A percentile compares a stretch with the other conserved stretches of the same genome.
Evolutionary conservation across 2,329 filamentous ascomycete genomes (phyloP).

Genomic region (Escovopsis weberi): DNA sequence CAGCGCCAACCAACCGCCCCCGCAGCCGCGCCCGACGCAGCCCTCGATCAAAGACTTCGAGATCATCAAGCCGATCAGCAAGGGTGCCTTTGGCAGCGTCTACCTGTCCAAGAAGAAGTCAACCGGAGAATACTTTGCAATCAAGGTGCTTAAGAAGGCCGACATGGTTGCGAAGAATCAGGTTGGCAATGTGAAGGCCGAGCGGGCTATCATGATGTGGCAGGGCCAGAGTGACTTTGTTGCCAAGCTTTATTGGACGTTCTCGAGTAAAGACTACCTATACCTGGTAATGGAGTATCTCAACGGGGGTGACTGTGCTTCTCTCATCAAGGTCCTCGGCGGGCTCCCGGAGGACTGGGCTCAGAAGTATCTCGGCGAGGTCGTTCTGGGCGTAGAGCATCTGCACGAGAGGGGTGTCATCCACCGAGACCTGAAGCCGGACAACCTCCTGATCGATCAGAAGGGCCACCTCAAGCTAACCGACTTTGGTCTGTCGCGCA

Average conservation of each 20-base stretch:
- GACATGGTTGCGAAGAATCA: conserved; percentile 99
- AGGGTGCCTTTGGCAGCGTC: conserved; percentile 94
- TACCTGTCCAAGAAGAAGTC: conserved; percentile 98
- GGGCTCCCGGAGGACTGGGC: conserved; percentile 94
- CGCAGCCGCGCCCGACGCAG: conserved; percentile 74
- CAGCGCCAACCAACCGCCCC: conserved; percentile 58
- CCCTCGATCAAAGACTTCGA: conserved; percentile 99
- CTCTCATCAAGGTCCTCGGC: conserved; percentile 85
- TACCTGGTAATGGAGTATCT: conserved; percentile 99
- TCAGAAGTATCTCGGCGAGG: conserved; percentile 92
- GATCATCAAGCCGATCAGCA: conserved; percentile 98
- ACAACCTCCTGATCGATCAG: conserved; percentile 93
- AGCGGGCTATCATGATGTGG: conserved; percentile 99
- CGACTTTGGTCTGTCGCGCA: conserved; percentile 90
- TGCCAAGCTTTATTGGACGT: conserved; percentile 98
- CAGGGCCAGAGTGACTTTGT: conserved; percentile 98
- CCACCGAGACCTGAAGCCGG: conserved; percentile 90
- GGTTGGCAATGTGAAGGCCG: conserved; percentile 96
- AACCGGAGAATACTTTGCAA: conserved; percentile 95
- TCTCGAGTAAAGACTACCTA: conserved; percentile 97
- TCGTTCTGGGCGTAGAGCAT: conserved; percentile 93
- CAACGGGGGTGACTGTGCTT: conserved; percentile 93
- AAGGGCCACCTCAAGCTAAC: conserved; percentile 94
- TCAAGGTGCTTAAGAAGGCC: conserved; percentile 98
- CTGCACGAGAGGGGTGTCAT: conserved; percentile 89